Percentiles rank a stretch among this genome's conserved stretches.
These are phyloP conservation scores for Coemansia sp. DNA, from an alignment of 192 early-diverging fungal species.

Conservation along the genomic window DNA sequence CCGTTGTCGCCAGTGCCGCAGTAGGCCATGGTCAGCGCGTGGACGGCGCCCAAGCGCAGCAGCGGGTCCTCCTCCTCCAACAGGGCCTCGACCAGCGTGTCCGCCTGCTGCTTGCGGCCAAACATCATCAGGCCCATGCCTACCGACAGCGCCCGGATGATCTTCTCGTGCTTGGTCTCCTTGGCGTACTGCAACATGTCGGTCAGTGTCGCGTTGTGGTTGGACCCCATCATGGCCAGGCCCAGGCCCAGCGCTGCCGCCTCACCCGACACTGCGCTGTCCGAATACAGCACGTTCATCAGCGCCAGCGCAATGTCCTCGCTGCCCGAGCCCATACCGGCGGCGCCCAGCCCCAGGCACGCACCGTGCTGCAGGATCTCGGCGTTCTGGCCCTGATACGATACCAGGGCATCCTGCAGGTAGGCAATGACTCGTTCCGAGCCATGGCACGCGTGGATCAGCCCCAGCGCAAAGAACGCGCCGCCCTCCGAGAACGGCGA, in stretches of 20 bases:
- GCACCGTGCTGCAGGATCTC: constrained; percentile 98
- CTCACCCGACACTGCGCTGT: constrained; percentile 96
- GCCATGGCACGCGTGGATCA: constrained; percentile 96
- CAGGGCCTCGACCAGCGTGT: constrained; percentile 80
- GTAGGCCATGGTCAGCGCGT: constrained; percentile 97
- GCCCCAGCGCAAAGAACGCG: constrained; percentile 92
- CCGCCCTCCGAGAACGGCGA: constrained; percentile 95
- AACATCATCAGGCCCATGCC: constrained; percentile 97
- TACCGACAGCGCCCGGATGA: constrained; percentile 91
- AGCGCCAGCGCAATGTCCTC: constrained; percentile 84
- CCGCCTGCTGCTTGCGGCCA: constrained; percentile 92
- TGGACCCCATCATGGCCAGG: constrained; percentile 94
- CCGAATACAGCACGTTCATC: constrained; percentile 81
- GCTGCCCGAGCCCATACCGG: constrained; percentile 92
- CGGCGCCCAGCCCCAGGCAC: constrained; percentile 88
- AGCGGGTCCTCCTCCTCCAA: constrained; percentile 90
- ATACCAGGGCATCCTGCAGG: constrained; percentile 72
- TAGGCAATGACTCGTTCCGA: constrained; percentile 69
- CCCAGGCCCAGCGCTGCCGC: constrained; percentile 96
- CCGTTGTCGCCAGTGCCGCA: constrained; percentile 96
- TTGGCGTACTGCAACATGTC: constrained; percentile 98
- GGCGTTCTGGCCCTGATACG: constrained; percentile 55
- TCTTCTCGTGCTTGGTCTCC: constrained; percentile 99
- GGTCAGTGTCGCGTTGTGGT: constrained; percentile 68
- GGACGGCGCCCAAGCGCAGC: constrained; percentile 94